Percentiles rank a stretch among this genome's conserved stretches.
Evolutionary conservation across 345 rosid genomes (phyloP).

Genomic region (rapeseed (Brassica napus)): Da-Ae NC_063436.1:15047001-15047500

Average conservation of each 20-base stretch:
- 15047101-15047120: slow-evolving; percentile 22
- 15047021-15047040: slow-evolving; percentile 34
- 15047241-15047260: background rate
- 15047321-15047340: slow-evolving; percentile 1
- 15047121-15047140: slow-evolving; percentile 24
- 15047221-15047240: background rate
- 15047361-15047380: slow-evolving; percentile 1
- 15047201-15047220: slow-evolving; percentile 11
- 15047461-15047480: no score
- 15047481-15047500: background rate
- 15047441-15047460: background rate
- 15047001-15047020: slow-evolving; percentile 38
- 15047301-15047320: background rate
- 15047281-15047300: background rate
- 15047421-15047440: background rate
- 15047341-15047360: background rate
- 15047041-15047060: slow-evolving; percentile 51
- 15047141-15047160: background rate
- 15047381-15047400: background rate
- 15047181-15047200: background rate
- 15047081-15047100: slow-evolving; percentile 35
- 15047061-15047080: slow-evolving; percentile 6
- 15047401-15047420: background rate
- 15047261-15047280: background rate
- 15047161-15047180: background rate